Percentiles rank a stretch among this genome's conserved stretches.
These are phyloP conservation scores for Metschnikowia vanudenii DNA, from an alignment of 805 yeast species.

Conservation along the genomic window DNA sequence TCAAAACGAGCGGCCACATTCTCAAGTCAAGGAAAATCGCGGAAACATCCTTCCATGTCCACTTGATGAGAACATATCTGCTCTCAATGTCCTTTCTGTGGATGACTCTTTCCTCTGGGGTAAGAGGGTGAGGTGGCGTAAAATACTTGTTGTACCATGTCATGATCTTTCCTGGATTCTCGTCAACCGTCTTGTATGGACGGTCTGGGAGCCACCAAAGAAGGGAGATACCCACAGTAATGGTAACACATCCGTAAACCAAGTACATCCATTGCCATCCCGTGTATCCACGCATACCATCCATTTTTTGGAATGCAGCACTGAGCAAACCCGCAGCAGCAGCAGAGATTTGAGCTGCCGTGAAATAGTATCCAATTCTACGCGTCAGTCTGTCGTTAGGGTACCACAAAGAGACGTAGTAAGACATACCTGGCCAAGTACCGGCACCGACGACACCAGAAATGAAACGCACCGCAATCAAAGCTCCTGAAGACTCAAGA, in stretches of 20 bases:
- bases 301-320: slow-evolving; percentile 87
- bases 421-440: slow-evolving; percentile 88
- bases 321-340: slow-evolving; percentile 85
- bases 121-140: slow-evolving; percentile 49
- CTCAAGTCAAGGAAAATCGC: slow-evolving; percentile 59
- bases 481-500: slow-evolving; percentile 52
- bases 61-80: slow-evolving; percentile 46
- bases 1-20: slow-evolving; percentile 76
- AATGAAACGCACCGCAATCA: slow-evolving; percentile 69
- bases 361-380: slow-evolving; percentile 83
- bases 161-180: slow-evolving; percentile 17
- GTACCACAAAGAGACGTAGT: slow-evolving; percentile 81
- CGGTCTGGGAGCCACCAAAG: slow-evolving; percentile 88
- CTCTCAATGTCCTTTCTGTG: slow-evolving; percentile 61
- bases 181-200: slow-evolving; percentile 37
- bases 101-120: slow-evolving; percentile 46
- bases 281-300: slow-evolving; percentile 61
- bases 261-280: slow-evolving; percentile 90
- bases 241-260: slow-evolving; percentile 70
- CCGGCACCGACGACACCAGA: slow-evolving; percentile 82
- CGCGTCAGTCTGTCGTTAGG: slow-evolving; percentile 74
- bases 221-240: slow-evolving; percentile 59
- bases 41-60: slow-evolving; percentile 61
- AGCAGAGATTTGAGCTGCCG: slow-evolving; percentile 90
- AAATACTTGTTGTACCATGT: slow-evolving; percentile 25